Base-by-base conservation (phyloP, 2,329 filamentous ascomycete species). In the Corniculantispora saksenae region DNA sequence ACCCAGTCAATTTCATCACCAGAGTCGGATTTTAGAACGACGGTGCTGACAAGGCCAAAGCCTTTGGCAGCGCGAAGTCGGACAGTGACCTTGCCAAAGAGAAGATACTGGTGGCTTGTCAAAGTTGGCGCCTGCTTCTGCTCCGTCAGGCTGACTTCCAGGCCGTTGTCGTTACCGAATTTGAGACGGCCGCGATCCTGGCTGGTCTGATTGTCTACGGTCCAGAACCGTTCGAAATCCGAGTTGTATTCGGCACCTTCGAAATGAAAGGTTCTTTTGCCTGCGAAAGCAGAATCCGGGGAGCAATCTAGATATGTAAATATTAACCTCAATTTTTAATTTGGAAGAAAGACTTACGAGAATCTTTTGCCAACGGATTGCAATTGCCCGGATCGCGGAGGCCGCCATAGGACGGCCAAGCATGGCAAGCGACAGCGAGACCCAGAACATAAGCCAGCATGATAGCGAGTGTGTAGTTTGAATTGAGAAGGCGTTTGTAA, bases 81-180 rank as follows among this genome's bases (percentile, higher is more conserved):
- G 61, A 90, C 86, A 51, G 91, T 87, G 67, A 93, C 87, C 69
- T 86, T 87, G 62, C 92, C 92, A 72, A 93, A 95, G 88, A 95
- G 93, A 73, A 95, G 89, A 79, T 94, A 94, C 83, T 89, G 92
- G 69, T 89, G 83, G 45, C 84, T 84, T 72, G 83, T 84, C 75
- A 93, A 90, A 3, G 86, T 87, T 9, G 89, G 85, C 35, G 81
- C 83, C 56, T 88, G 84, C 32, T 78, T 80, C 40, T 82, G 78
- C 13, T 85, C 76, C 1, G 82, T 85, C 76, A 93, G 92, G 68
- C 86, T 85, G 72, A 78, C 71, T 61, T 70, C 67, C 48, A 74
- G 70, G 3, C 77, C 77, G 10, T 70, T 69, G 23, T 70, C 68
- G 55, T 73, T 67, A 1, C 68, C 69, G 19, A 72, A 72, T 53